Evolutionary conservation across 163 green algal genomes (phyloP).

Genomic region (Chlamydomonas reinhardtii): DNA sequence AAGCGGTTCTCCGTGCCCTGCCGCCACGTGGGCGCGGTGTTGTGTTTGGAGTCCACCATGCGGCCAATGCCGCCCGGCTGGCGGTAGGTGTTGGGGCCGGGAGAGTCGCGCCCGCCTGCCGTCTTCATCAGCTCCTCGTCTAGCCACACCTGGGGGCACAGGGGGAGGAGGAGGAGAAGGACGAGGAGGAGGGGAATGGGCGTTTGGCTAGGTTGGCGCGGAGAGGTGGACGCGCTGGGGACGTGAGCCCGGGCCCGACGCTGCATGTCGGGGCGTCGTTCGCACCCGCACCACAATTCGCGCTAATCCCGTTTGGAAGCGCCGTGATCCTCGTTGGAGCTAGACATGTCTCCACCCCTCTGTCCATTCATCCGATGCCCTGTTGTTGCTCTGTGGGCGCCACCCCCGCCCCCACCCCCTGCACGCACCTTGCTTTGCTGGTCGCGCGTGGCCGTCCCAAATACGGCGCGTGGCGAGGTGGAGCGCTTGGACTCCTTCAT

Average conservation of each 20-base stretch:
- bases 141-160: conserved; percentile 68
- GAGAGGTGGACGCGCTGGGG: too few relatives aligned
- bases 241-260: too few relatives aligned
- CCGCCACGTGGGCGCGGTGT: conserved; percentile 50
- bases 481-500: conserved; percentile 71
- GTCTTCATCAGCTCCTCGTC: conserved; percentile 77
- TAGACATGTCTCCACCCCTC: too few relatives aligned
- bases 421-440: conserved; percentile 62
- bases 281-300: too few relatives aligned
- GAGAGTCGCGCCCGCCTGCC: conserved; percentile 56
- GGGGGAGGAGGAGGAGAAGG: neutral
- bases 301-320: too few relatives aligned
- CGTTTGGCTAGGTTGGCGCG: neutral
- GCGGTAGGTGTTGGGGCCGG: conserved; percentile 69
- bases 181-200: neutral
- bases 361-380: too few relatives aligned
- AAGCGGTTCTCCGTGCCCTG: conserved; percentile 63
- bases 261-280: too few relatives aligned
- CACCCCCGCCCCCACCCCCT: too few relatives aligned
- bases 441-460: conserved; percentile 70
- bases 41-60: conserved; percentile 60
- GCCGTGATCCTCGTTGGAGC: too few relatives aligned
- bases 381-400: too few relatives aligned
- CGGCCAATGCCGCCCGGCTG: conserved; percentile 58
- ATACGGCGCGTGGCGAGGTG: conserved; percentile 62